These are phyloP conservation scores for Beauveria pseudobassiana DNA, from an alignment of 2,329 filamentous ascomycete genomes.

Conservation along the genomic window DNA sequence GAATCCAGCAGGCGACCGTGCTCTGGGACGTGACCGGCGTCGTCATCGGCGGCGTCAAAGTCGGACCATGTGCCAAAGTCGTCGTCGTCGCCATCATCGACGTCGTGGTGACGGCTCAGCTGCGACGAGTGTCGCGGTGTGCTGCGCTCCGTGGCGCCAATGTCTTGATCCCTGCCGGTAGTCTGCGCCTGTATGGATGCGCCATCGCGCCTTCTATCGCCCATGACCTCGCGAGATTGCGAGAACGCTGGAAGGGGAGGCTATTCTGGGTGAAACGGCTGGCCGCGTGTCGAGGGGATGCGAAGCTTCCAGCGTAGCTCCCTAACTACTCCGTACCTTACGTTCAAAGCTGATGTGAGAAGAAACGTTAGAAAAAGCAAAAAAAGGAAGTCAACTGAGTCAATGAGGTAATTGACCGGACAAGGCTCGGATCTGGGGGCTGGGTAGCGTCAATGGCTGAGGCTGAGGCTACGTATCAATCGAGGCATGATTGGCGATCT, in stretches of 20 bases:
- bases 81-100: background rate
- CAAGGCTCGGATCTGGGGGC: background rate
- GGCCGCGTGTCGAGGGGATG: background rate
- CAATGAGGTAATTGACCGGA: background rate
- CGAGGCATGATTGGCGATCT: background rate
- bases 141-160: background rate
- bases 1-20: conserved; percentile 51
- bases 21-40: conserved; percentile 42
- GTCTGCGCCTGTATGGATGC: background rate
- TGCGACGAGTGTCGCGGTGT: conserved; percentile 10
- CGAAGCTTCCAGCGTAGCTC: background rate
- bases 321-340: background rate
- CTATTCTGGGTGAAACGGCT: background rate
- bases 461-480: background rate
- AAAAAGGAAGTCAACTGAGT: background rate
- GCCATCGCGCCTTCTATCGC: background rate
- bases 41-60: conserved; percentile 18
- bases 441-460: background rate
- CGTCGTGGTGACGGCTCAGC: background rate
- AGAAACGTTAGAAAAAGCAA: background rate
- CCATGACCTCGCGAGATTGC: background rate
- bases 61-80: conserved; percentile 6
- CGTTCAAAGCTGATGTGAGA: no score
- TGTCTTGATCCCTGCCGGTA: conserved; percentile 5
- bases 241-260: background rate